Conservation (phyloP, 257 asterid genomes). For the Vinca minor region DNA sequence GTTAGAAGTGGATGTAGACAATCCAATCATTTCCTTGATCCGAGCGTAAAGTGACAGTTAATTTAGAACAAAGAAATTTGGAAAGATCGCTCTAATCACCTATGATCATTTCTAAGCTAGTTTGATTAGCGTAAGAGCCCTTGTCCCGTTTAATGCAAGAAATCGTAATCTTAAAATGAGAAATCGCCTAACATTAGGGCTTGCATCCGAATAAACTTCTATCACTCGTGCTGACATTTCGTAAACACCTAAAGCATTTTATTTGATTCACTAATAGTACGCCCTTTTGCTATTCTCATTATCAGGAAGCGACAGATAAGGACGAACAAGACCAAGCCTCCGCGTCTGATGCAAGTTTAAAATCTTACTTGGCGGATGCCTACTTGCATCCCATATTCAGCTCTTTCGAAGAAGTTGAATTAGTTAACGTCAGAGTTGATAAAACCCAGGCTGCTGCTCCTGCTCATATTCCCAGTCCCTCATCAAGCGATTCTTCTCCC, state of each 20-base stretch:
- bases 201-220: too few relatives aligned
- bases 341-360: conserved; percentile 45
- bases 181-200: too few relatives aligned
- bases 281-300: conserved; percentile 9
- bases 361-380: conserved; percentile 72
- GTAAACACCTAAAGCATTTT: not conserved
- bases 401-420: conserved; percentile 70
- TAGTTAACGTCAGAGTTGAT: conserved; percentile 54
- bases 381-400: conserved; percentile 88
- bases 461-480: conserved; percentile 23
- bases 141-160: too few relatives aligned
- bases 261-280: too few relatives aligned
- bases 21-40: too few relatives aligned
- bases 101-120: too few relatives aligned
- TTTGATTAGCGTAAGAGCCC: too few relatives aligned
- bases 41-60: too few relatives aligned
- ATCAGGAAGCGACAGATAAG: conserved; percentile 87
- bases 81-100: not conserved
- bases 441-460: conserved; percentile 18
- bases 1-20: too few relatives aligned
- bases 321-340: conserved; percentile 51
- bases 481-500: conserved; percentile 54
- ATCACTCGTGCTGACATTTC: too few relatives aligned
- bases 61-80: not conserved
- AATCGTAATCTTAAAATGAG: too few relatives aligned